phyloP scores from a whole-genome alignment of 371 early-diverging fungal genomes.

The Rozella allomycis region DNA sequence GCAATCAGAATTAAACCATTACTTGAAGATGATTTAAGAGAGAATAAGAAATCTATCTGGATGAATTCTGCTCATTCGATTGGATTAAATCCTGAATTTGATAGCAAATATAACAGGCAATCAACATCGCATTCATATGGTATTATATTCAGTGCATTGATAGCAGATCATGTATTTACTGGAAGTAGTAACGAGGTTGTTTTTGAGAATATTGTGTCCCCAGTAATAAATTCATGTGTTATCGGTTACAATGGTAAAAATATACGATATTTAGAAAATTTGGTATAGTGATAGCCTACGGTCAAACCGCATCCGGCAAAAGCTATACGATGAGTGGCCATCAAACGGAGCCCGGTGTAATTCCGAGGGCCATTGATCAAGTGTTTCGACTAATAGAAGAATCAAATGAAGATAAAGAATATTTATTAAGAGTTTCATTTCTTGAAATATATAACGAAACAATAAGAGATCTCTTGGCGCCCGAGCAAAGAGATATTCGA shows the following conservation, averaged over 20 bases:
- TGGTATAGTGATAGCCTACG: slow-evolving; percentile 67
- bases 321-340: slow-evolving; percentile 29
- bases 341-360: slow-evolving; percentile 2
- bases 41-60: not conserved
- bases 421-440: slow-evolving; percentile 71
- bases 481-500: slow-evolving; percentile 45
- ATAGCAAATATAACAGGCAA: not conserved
- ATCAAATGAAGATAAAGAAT: slow-evolving; percentile 34
- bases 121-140: not conserved
- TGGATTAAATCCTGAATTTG: not conserved
- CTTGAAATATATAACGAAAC: slow-evolving; percentile 86
- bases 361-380: slow-evolving; percentile 3
- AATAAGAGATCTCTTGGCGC: slow-evolving; percentile 52
- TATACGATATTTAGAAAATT: too few species aligned
- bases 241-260: slow-evolving; percentile 66
- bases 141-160: too few species aligned
- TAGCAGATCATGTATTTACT: not conserved
- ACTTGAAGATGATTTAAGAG: slow-evolving; percentile 2
- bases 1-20: slow-evolving; percentile 10
- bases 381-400: slow-evolving; percentile 1
- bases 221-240: slow-evolving; percentile 40
- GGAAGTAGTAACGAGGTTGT: not conserved
- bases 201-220: not conserved
- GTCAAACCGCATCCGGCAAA: slow-evolving; percentile 77
- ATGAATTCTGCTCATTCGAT: not conserved